Evolutionary conservation across 148 eudicot species (phyloP).

Genomic region (Nepenthes mirabilis): DNA sequence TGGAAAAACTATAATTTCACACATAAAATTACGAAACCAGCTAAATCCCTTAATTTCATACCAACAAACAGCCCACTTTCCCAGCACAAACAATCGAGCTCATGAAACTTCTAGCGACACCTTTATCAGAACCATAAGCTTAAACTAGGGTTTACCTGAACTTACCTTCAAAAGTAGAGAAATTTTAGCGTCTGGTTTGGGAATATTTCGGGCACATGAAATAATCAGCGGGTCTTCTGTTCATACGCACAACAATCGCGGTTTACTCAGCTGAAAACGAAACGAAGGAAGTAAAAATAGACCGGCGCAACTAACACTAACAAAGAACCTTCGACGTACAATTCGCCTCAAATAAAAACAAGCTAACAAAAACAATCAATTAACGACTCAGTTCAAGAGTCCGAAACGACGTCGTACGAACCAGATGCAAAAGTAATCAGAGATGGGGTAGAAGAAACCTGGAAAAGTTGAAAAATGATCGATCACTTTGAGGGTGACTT

Average conservation of each 20-base stretch:
- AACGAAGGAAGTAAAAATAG: not conserved
- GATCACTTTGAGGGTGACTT: not conserved
- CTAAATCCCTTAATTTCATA: too few species aligned
- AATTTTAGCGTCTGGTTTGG: conserved; percentile 3
- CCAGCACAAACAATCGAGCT: conserved; percentile 2
- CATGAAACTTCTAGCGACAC: too few species aligned
- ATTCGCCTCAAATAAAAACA: too few species aligned
- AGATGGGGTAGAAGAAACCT: not conserved
- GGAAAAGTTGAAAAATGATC: not conserved
- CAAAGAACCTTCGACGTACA: not conserved
- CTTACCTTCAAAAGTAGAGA: not conserved
- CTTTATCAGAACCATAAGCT: not conserved
- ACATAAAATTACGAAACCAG: conserved; percentile 18
- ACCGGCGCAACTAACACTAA: not conserved
- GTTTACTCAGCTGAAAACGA: not conserved
- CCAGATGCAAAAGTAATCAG: not conserved
- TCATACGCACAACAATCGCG: too few species aligned
- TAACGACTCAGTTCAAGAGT: too few species aligned
- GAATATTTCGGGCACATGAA: not conserved
- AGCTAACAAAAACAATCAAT: not conserved
- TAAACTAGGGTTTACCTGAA: conserved; percentile 20
- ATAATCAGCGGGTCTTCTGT: not conserved
- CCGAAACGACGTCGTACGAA: conserved; percentile 4
- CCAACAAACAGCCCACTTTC: conserved; percentile 6
- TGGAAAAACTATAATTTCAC: conserved; percentile 10